A percentile compares a stretch with the other conserved stretches of the same genome.
These are phyloP conservation scores for Cryphonectria radicalis DNA, from an alignment of 2,329 filamentous ascomycete species.

Conservation along the genomic window DNA sequence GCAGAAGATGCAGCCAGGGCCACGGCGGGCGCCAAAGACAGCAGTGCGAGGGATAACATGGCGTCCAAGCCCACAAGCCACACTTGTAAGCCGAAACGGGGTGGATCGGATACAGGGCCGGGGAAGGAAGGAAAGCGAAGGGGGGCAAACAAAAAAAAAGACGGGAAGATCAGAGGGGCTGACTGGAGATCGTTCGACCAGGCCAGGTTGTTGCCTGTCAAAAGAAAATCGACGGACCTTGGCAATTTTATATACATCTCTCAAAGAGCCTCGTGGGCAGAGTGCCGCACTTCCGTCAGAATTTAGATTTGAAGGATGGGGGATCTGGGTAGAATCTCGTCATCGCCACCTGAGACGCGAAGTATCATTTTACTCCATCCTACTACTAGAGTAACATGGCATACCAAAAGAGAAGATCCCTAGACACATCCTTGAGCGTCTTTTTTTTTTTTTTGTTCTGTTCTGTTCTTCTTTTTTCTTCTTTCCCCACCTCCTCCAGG, in stretches of 20 bases:
- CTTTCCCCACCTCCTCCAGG: not conserved
- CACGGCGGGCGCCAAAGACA: conserved; percentile 13
- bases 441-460: not conserved
- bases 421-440: not conserved
- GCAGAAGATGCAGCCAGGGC: conserved; percentile 22
- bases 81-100: not conserved
- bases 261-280: not conserved
- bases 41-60: conserved; percentile 20
- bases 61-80: not conserved
- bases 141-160: not conserved
- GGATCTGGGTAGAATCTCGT: not conserved
- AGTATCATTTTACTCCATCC: not conserved
- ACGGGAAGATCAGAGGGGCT: not conserved
- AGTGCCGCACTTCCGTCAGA: not conserved
- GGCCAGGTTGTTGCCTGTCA: not conserved
- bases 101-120: not conserved
- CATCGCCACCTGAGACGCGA: not conserved
- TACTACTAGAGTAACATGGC: not conserved
- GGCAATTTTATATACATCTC: not conserved
- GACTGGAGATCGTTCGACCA: not conserved
- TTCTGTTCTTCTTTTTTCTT: not conserved
- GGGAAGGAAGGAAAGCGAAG: no score
- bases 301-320: conserved; percentile 9
- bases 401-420: not conserved
- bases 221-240: not conserved